Evolutionary conservation across 75 land plant species (phyloP), one percentile per base, ranked within the genome.

Genomic region (Cupressus sempervirens): DNA sequence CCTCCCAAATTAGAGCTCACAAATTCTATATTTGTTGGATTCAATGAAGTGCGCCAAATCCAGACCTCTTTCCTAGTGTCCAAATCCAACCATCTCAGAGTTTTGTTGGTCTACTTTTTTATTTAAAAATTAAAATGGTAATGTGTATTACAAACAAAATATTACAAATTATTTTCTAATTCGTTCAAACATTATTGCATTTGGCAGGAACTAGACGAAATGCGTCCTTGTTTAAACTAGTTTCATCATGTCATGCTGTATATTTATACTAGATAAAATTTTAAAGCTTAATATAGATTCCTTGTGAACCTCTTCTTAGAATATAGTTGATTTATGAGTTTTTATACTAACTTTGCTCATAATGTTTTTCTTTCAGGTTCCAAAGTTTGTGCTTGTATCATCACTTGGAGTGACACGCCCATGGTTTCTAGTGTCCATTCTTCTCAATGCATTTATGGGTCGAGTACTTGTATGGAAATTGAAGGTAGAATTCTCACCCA

Each of bases 301-400:
- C 23, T 38, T 35, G 15, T 34, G 38, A 74, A 4, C 4, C 38
- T 75, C 36, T 36, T 75, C 6, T 16, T 38, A 75, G 3, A 35
- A 35, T 16, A 16, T 16, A 7, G 34, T 16, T 35, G 7, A 35
- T 75, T 74, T 75, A 38, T 75, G 40, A 16, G 77, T 36, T 36
- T 6, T 16, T 16, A 75, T 36, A 38, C n/a, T 77, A 43, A 43
- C 20, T 77, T 35, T 13, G 43, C n/a, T 77, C 43, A 5, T 75
- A 13, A 38, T 15, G 23, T 43, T 15, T 84, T 36, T 52, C 9
- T 80, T 84, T 36, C 54, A 89, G 91, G 91, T 89, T 83, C 90
- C 86, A 16, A 89, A 74, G 50, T 89, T 89, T 82, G 89, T 89
- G 45, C 84, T 89, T 40, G 87, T 89, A 36, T 89, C 91, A 41